Percentiles rank a stretch among this genome's conserved stretches.
These are phyloP conservation scores for Fraxinus paxiana DNA, from an alignment of 305 asterid species.

Conservation along the genomic window DNA sequence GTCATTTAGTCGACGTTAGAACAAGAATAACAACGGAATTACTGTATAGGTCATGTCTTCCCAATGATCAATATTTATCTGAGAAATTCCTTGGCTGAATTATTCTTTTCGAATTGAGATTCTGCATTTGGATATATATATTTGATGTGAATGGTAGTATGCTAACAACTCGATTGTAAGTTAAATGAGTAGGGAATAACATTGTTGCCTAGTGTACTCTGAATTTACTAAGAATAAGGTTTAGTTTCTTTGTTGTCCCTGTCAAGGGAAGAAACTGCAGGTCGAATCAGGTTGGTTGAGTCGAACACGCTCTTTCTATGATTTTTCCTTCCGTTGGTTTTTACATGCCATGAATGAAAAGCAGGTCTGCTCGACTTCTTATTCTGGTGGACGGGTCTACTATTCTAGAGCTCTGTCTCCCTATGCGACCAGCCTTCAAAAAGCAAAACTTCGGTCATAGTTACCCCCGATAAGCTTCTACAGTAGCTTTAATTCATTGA, in stretches of 20 bases:
- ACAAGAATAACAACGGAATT: not conserved
- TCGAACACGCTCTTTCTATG: not conserved
- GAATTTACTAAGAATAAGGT: not conserved
- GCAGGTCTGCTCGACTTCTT: not conserved
- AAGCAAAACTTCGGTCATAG: not conserved
- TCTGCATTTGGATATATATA: not conserved
- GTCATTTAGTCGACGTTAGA: not conserved
- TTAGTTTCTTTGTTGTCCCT: not conserved
- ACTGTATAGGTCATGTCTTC: not conserved
- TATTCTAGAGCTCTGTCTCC: not conserved
- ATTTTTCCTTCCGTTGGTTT: not conserved
- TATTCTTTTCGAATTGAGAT: not conserved
- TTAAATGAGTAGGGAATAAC: not conserved
- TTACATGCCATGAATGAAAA: not conserved
- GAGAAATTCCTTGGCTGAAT: constrained; percentile 3
- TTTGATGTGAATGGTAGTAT: not conserved
- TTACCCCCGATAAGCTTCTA: not conserved
- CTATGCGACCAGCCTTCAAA: not conserved
- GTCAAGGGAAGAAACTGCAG: not conserved
- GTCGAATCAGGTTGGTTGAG: not conserved
- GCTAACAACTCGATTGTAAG: not conserved
- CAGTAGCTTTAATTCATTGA: not conserved
- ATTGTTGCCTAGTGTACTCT: not conserved
- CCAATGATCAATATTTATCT: not conserved
- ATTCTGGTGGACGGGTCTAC: not conserved